These are phyloP conservation scores for Diophrys sp. DNA, from an alignment of 73 alveolate genomes.

Conservation along the genomic window DNA sequence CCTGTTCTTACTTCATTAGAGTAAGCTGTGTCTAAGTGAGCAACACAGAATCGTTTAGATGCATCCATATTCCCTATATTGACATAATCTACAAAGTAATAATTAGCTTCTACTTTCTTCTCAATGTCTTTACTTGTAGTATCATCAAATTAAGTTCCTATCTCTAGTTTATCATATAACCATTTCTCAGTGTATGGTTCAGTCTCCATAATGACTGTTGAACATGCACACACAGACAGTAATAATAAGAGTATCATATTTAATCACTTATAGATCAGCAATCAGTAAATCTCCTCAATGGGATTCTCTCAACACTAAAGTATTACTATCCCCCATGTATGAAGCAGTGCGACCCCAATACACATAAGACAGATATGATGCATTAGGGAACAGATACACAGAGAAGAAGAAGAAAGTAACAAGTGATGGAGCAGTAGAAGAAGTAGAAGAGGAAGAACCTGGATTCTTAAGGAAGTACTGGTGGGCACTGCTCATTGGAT, in stretches of 20 bases:
- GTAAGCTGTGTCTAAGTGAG: neutral
- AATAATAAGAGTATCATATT: too few relatives aligned
- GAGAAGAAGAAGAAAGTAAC: conserved; percentile 35
- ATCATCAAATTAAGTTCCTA: neutral
- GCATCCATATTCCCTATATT: neutral
- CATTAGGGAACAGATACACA: too few relatives aligned
- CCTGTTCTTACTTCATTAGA: neutral
- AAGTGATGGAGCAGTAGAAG: conserved; percentile 22
- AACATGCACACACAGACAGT: too few relatives aligned
- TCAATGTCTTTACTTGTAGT: neutral
- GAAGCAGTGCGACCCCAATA: too few relatives aligned
- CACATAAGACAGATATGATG: too few relatives aligned
- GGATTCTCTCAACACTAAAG: too few relatives aligned
- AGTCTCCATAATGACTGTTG: neutral
- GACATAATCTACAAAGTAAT: neutral
- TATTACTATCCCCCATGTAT: too few relatives aligned
- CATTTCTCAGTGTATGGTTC: neutral
- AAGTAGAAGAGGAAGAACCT: conserved; percentile 43
- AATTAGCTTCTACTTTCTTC: neutral
- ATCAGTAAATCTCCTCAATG: too few relatives aligned
- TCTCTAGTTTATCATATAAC: neutral
- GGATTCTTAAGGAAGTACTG: conserved; percentile 15
- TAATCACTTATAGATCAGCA: too few relatives aligned
- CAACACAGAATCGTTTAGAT: neutral
- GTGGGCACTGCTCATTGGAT: neutral